phyloP scores from a whole-genome alignment of 345 rosid species.

The Aurinia saxatilis region DNA sequence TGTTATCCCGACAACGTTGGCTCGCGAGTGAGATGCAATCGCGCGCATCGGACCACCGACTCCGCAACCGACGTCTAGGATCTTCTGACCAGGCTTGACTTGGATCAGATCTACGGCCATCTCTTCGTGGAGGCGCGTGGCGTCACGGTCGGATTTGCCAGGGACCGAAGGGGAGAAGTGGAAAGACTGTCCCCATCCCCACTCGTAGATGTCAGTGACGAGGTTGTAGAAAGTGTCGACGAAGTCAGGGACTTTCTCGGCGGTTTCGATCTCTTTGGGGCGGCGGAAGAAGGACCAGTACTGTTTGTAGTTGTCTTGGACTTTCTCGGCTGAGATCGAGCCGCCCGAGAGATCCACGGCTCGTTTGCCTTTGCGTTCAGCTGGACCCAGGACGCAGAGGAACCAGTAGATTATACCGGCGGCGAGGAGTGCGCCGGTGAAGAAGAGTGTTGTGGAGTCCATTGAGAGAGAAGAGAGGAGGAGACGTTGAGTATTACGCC shows the following conservation, averaged over 20 bases:
- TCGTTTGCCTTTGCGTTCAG: constrained; percentile 75
- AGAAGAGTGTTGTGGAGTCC: constrained; percentile 56
- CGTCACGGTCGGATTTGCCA: constrained; percentile 76
- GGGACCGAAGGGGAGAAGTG: constrained; percentile 83
- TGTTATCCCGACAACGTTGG: constrained; percentile 84
- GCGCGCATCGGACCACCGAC: constrained; percentile 99
- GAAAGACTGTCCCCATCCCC: constrained; percentile 99
- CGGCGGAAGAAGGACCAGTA: constrained; percentile 94
- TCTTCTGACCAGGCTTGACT: constrained; percentile 45
- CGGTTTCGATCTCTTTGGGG: constrained; percentile 85
- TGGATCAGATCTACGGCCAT: constrained; percentile 79
- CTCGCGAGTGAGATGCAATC: constrained; percentile 84
- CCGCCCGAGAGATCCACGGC: constrained; percentile 86
- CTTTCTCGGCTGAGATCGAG: constrained; percentile 86
- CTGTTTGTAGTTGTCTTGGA: constrained; percentile 70
- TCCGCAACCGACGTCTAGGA: constrained; percentile 94
- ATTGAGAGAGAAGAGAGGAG: constrained; percentile 14
- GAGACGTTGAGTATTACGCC: background rate
- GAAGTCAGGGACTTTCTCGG: constrained; percentile 86
- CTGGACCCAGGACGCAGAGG: constrained; percentile 80
- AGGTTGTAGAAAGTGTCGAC: constrained; percentile 95
- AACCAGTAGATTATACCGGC: constrained; percentile 75
- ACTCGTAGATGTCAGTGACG: constrained; percentile 97
- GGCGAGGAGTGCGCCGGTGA: constrained; percentile 70
- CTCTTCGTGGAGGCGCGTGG: constrained; percentile 90